These are phyloP conservation scores for Globisporangium solare DNA, from an alignment of 352 stramenopile species.

Conservation along the genomic window DNA sequence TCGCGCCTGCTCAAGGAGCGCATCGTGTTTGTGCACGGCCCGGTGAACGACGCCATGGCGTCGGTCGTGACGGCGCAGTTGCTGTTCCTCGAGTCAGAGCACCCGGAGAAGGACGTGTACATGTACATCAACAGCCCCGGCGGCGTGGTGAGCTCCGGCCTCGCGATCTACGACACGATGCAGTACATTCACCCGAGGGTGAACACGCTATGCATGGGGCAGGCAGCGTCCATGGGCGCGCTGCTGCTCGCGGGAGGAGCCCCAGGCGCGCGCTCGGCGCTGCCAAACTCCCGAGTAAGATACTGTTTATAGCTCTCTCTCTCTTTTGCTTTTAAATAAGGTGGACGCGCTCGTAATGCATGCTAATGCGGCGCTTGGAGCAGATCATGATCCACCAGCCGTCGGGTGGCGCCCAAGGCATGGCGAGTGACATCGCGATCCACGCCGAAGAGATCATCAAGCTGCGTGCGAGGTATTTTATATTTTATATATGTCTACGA, in stretches of 20 bases:
- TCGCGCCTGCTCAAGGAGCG: constrained; percentile 96
- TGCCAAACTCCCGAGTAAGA: constrained; percentile 90
- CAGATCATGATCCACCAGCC: constrained; percentile 98
- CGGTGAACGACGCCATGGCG: constrained; percentile 88
- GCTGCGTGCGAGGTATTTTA: constrained; percentile 51
- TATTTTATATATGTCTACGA: neutral
- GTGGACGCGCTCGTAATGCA: no score
- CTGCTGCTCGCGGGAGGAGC: constrained; percentile 93
- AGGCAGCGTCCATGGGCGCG: constrained; percentile 95
- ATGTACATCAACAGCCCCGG: constrained; percentile 99
- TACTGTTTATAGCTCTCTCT: constrained; percentile 1
- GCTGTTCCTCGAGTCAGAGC: constrained; percentile 96
- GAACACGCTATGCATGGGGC: constrained; percentile 97
- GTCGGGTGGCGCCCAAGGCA: constrained; percentile 93
- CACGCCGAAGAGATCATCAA: constrained; percentile 98
- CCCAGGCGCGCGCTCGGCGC: constrained; percentile 85
- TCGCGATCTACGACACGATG: constrained; percentile 99
- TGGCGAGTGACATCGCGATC: constrained; percentile 98
- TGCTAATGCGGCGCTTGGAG: neutral
- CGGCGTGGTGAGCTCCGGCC: constrained; percentile 94
- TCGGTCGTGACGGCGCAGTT: constrained; percentile 82
- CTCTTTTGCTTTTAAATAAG: neutral
- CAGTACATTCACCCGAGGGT: constrained; percentile 96
- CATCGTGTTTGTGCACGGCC: constrained; percentile 96
- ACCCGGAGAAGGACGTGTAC: constrained; percentile 97